Evolutionary conservation across 768 basidiomycete species (phyloP), one percentile per base, ranked within the genome.

Genomic region (Artomyces pyxidatus): DNA sequence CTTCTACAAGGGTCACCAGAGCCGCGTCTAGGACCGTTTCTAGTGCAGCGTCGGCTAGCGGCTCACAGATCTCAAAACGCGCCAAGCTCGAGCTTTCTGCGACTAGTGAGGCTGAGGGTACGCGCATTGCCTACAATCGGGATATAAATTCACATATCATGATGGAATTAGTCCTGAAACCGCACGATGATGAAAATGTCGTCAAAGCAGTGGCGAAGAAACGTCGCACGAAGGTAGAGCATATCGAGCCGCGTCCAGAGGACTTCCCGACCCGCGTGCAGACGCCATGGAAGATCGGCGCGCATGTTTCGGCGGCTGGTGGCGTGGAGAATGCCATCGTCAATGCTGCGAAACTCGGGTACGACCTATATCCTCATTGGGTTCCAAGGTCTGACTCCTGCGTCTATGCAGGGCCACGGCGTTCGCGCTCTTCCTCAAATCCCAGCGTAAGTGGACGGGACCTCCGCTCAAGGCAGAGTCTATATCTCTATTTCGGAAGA

Each of bases 371-470:
- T 23, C 11, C n/a, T n/a, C 25, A 49, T 47, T 3, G 14, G 37
- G 30, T n/a, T 17, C 30, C 16, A 46, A 4, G 40, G 5, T 35
- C 12, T 30, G 43, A 3, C n/a, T 7, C 27, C 49, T 29, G 9
- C 17, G 21, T n/a, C n/a, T n/a, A n/a, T n/a, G 21, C 49, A 87
- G 86, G 0, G 89, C 87, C n/a, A 86, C 82, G 46, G 78, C 88
- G 4, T 86, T 93, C 56, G 88, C 86, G 0, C 69, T 92, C 8
- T 93, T 93, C 58, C 64, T 91, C 35, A 94, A 92, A 64, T 85
- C 83, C 0, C 90, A 92, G 57, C 71, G 86, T 19, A 85, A 83
- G 64, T 94, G 91, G 91, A 69, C 65, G 9, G 81, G 83, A 4
- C 77, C 81, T 3, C 66, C 78, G 2, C 70, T 89, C 1, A 72